Percentiles rank a stretch among this genome's conserved stretches.
Evolutionary conservation across 805 yeast genomes (phyloP).

Genomic region (Candida ascalaphidarum): DNA sequence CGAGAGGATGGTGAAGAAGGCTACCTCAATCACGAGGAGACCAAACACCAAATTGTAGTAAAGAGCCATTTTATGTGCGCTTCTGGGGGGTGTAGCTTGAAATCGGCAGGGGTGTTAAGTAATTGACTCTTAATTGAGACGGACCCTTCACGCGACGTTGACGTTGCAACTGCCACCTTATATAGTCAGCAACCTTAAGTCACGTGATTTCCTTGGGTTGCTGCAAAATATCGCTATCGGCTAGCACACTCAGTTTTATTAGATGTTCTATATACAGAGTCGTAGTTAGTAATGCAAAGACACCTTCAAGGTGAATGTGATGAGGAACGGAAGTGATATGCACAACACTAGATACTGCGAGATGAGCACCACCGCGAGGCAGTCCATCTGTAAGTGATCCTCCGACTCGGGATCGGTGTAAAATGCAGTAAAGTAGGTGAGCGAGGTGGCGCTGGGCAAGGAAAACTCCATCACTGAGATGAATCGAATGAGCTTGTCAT

Average conservation of each 20-base stretch:
- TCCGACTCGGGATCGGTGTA: constrained; percentile 58
- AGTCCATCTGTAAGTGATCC: constrained; percentile 67
- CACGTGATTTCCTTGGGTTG: too few relatives aligned
- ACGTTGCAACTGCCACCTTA: too few relatives aligned
- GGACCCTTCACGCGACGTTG: too few relatives aligned
- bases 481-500: constrained; percentile 56
- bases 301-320: constrained; percentile 58
- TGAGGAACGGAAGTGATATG: constrained; percentile 64
- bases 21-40: constrained; percentile 73
- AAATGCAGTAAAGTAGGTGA: constrained; percentile 82
- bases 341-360: constrained; percentile 64
- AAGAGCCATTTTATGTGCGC: constrained; percentile 39
- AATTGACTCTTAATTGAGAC: too few relatives aligned
- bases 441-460: constrained; percentile 82
- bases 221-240: too few relatives aligned
- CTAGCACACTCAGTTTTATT: too few relatives aligned
- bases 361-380: constrained; percentile 68
- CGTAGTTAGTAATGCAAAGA: too few relatives aligned
- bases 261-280: too few relatives aligned
- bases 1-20: constrained; percentile 67
- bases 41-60: constrained; percentile 53
- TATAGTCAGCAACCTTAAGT: too few relatives aligned
- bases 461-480: constrained; percentile 69
- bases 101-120: too few relatives aligned
- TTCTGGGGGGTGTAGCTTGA: too few relatives aligned